Percentiles rank a stretch among this genome's conserved stretches.
These are phyloP conservation scores for Limnomonas spitsbergensis DNA, from an alignment of 139 green algal genomes.

Conservation along the genomic window DNA sequence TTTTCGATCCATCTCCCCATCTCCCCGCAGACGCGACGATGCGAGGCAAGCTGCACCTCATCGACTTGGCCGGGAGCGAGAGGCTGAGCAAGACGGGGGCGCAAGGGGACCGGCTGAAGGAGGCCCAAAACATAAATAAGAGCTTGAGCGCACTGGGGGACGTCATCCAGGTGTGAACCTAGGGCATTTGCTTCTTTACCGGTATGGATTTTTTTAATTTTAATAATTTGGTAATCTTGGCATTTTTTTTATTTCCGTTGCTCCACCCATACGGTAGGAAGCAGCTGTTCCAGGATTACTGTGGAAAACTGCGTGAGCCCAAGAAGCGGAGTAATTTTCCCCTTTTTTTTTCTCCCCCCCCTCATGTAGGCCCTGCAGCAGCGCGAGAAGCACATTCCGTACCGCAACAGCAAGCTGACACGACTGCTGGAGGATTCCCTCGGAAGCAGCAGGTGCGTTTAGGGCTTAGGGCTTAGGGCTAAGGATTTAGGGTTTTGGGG, in stretches of 20 bases:
- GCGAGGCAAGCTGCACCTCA: constrained; percentile 62
- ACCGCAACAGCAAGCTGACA: constrained; percentile 70
- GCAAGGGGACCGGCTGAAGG: constrained; percentile 66
- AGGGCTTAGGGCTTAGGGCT: constrained; percentile 39
- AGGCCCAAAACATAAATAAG: constrained; percentile 84
- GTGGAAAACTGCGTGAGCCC: too few species aligned
- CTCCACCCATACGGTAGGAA: too few species aligned
- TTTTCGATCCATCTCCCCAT: too few species aligned
- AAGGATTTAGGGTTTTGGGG: too few species aligned
- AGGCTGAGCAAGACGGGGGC: constrained; percentile 46
- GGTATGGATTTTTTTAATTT: too few species aligned
- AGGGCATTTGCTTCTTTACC: too few species aligned
- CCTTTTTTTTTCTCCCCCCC: too few species aligned
- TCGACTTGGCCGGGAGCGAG: constrained; percentile 71
- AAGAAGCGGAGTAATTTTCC: too few species aligned
- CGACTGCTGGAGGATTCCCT: constrained; percentile 77
- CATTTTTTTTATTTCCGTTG: too few species aligned
- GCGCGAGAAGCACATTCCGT: constrained; percentile 51
- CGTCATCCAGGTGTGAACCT: constrained; percentile 58
- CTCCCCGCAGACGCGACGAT: constrained; percentile 28
- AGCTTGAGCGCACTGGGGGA: constrained; percentile 62
- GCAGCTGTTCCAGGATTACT: too few species aligned
- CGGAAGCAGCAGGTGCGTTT: constrained; percentile 59
- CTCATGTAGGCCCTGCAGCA: constrained; percentile 63
- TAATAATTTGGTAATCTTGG: too few species aligned